Percentiles rank a stretch among this genome's conserved stretches.
Evolutionary conservation across 1,139 yeast genomes (phyloP).

Genomic region (Geotrichum aggregatum): DNA sequence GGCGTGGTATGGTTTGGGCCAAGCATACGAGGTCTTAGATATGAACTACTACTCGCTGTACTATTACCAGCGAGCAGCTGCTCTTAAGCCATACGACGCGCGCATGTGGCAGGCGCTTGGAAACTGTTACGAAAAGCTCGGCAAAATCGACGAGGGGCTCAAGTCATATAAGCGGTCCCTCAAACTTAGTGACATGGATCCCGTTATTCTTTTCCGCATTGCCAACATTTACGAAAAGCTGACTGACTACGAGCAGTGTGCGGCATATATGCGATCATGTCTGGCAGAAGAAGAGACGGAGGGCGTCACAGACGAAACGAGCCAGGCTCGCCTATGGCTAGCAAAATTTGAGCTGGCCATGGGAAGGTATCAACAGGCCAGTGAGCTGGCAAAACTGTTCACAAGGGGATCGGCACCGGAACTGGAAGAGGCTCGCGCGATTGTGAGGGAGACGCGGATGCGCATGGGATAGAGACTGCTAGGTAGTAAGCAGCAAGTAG

Average conservation of each 20-base stretch:
- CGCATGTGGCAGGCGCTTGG: conserved; percentile 98
- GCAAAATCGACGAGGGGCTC: conserved; percentile 61
- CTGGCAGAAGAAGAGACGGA: conserved; percentile 65
- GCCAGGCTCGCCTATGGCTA: conserved; percentile 83
- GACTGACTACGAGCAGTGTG: conserved; percentile 52
- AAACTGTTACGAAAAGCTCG: conserved; percentile 78
- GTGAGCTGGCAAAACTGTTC: conserved; percentile 67
- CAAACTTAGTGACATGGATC: conserved; percentile 47
- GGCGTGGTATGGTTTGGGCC: conserved; percentile 98
- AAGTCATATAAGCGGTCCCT: conserved; percentile 52
- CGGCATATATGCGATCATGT: conserved; percentile 66
- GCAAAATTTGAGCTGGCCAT: conserved; percentile 63
- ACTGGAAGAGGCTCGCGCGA: conserved; percentile 81
- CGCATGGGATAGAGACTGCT: conserved; percentile 1
- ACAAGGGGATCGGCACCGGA: conserved; percentile 78
- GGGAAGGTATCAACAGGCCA: conserved; percentile 63
- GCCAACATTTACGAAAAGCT: conserved; percentile 64
- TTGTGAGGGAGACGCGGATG: conserved; percentile 55
- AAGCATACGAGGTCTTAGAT: conserved; percentile 93
- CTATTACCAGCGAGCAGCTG: conserved; percentile 88
- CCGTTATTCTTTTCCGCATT: conserved; percentile 57
- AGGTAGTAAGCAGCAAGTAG: too few relatives aligned
- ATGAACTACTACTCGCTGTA: conserved; percentile 91
- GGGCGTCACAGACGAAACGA: conserved; percentile 59
- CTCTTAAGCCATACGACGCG: conserved; percentile 81